Evolutionary conservation across 73 alveolate genomes (phyloP).

Genomic region (Paraurostyla sp.): DNA sequence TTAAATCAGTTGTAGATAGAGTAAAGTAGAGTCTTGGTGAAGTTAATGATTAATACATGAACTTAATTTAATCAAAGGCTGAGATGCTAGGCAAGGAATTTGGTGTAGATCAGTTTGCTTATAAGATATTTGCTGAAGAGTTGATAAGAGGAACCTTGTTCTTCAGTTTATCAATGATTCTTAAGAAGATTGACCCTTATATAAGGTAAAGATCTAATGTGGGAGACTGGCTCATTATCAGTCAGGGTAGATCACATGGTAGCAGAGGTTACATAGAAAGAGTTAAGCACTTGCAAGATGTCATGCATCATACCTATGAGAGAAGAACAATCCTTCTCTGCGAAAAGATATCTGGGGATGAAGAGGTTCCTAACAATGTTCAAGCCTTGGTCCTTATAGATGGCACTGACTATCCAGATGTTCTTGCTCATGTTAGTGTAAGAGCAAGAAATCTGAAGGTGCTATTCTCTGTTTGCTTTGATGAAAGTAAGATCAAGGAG

Average conservation of each 20-base stretch:
- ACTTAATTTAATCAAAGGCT: constrained; percentile 53
- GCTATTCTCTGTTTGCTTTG: constrained; percentile 82
- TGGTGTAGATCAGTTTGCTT: constrained; percentile 69
- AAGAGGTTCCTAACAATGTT: constrained; percentile 93
- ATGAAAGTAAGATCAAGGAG: constrained; percentile 73
- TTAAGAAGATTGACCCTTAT: constrained; percentile 86
- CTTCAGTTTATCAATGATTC: constrained; percentile 83
- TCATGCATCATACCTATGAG: constrained; percentile 76
- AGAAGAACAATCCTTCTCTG: constrained; percentile 83
- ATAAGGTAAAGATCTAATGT: constrained; percentile 83
- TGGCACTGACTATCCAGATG: constrained; percentile 91
- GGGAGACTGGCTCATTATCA: constrained; percentile 90
- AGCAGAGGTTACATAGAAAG: constrained; percentile 77
- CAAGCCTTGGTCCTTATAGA: constrained; percentile 79
- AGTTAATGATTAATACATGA: constrained; percentile 31
- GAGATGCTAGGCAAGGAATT: constrained; percentile 57
- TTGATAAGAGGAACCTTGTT: constrained; percentile 88
- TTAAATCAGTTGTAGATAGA: constrained; percentile 80
- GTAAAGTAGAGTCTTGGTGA: constrained; percentile 62
- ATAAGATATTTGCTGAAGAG: constrained; percentile 86
- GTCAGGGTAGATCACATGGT: constrained; percentile 77
- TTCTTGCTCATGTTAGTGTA: constrained; percentile 93
- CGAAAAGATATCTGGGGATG: constrained; percentile 93
- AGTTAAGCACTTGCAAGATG: constrained; percentile 75
- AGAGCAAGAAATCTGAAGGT: constrained; percentile 93